Evolutionary conservation across 2,329 filamentous ascomycete genomes (phyloP), one percentile per base, ranked within the genome.

Genomic region (Teratosphaeria nubilosa): DNA sequence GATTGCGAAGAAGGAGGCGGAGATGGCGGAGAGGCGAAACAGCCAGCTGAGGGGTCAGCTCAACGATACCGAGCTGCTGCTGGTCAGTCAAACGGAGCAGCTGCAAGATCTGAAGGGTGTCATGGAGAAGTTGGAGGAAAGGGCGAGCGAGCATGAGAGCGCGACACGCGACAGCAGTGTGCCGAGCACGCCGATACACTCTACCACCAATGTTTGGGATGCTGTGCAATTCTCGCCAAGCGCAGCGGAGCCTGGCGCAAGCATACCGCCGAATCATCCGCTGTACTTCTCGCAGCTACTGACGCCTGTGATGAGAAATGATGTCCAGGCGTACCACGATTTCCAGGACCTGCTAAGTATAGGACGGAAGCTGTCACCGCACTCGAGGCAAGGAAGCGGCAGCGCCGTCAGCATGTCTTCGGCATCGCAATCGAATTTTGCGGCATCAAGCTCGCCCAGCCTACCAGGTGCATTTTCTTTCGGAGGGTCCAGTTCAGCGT

Each of bases 41-140:
- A 90, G 96, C 58, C 90, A 95, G 73, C 81, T 97, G 55, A 88
- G 85, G 68, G 81, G 86, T 27, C 91, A 97, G 72, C 79, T 99
- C 56, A 84, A 84, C 58, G 92, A 99, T 70, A 92, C 89, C 0
- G 91, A 97, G 73, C 80, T 82, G 25, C 81, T 99, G 20, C 82
- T 99, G 60, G 85, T 85, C 59, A 96, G 90, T 0, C 90, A 97
- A 67, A 91, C 96, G 70, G 91, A 97, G 72, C 94, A 99, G 72
- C 79, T 99, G 2, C 82, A 87, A 2, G 89, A 97, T 72, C 82
- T 99, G 62, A 99, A 99, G 74, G 80, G 83, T 22, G 90, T 96
- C 62, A 90, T 99, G 85, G 91, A 96, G 74, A 86, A 87, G 66
- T 89, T 96, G 84, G 79, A 83, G 13, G 84, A 82, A 80, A 16